A percentile compares a stretch with the other conserved stretches of the same genome.
These are phyloP conservation scores for Canna indica DNA, from an alignment of 176 grass and related monocot genomes.

Conservation along the genomic window DNA sequence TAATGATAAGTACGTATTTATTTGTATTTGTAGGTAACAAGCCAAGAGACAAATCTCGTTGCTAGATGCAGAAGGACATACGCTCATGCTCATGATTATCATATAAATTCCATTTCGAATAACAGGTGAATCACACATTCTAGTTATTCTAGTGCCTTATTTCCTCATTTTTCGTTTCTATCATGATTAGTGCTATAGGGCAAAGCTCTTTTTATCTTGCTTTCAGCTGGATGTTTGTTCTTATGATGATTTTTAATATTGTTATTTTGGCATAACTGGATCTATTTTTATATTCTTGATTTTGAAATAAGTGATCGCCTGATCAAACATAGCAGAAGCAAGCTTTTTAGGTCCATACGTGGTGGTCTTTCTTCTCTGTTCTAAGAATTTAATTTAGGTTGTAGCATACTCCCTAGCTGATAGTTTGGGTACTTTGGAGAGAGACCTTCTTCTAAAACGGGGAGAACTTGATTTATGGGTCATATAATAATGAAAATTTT, in stretches of 20 bases:
- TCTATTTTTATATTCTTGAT: background rate
- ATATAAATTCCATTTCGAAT: slow-evolving; percentile 98
- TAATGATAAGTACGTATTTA: slow-evolving; percentile 14
- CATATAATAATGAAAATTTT: no score
- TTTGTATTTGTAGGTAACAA: slow-evolving; percentile 42
- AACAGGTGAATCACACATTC: slow-evolving; percentile 51
- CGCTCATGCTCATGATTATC: slow-evolving; percentile 97
- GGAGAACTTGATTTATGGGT: no score
- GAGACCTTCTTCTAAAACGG: no score
- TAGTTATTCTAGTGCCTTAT: background rate
- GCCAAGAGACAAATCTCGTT: slow-evolving; percentile 77
- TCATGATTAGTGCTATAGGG: background rate
- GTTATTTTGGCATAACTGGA: background rate
- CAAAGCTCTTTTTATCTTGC: background rate
- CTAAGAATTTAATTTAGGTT: no score
- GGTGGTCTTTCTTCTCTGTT: no score
- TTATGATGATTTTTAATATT: background rate
- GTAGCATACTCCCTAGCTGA: no score
- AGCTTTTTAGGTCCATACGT: no score
- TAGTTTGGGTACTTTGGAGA: no score
- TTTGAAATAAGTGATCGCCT: no score
- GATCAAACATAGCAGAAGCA: no score
- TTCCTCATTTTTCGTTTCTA: background rate
- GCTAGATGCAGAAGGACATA: slow-evolving; percentile 78
- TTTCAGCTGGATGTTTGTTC: background rate